Evolutionary conservation across 768 basidiomycete genomes (phyloP), one percentile per base, ranked within the genome.

Genomic region (Boletus bicolor): DNA sequence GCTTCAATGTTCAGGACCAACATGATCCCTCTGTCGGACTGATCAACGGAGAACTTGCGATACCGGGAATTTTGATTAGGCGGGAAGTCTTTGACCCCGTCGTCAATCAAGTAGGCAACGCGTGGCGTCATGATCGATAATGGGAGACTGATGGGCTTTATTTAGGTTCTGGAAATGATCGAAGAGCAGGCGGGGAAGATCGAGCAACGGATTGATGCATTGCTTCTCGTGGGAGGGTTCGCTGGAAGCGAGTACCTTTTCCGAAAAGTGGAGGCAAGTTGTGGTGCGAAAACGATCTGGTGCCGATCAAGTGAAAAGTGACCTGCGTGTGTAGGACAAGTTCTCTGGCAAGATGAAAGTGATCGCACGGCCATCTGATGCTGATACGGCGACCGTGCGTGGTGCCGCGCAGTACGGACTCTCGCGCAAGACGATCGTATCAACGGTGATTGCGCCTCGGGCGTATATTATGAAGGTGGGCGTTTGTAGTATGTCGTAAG

Each of bases 151-250:
- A 59, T 7, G 21, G 21, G 30, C 44, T 39, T 7, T 60, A 47
- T 52, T 44, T 65, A 93, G 87, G 91, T 91, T 34, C 73, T 93
- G 26, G 80, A 83, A 24, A 78, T 93, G 64, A 84, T 93, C 62
- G 89, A 91, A 63, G 85, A 86, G 21, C 91, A 93, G 72, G 75
- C 84, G 49, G 74, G 74, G 58, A 82, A 79, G 68, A 77, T 87
- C 49, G 80, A 87, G 66, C 86, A 89, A 65, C 76, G 76, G 44
- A 82, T 93, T 67, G 84, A 93, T 77, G 92, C 91, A 9, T 74
- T 95, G 49, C 82, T 95, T 61, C 83, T 94, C 64, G 91, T 95
- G 68, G 92, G 92, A 72, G 92, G 92, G 51, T 95, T 95, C 71
- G 87, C 87, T 47, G 89, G 86, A 7, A 88, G 88, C 70, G 86